Evolutionary conservation across 2,329 filamentous ascomycete species (phyloP), one percentile per base, ranked within the genome.

Genomic region (Pseudohalonectria lignicola): DNA sequence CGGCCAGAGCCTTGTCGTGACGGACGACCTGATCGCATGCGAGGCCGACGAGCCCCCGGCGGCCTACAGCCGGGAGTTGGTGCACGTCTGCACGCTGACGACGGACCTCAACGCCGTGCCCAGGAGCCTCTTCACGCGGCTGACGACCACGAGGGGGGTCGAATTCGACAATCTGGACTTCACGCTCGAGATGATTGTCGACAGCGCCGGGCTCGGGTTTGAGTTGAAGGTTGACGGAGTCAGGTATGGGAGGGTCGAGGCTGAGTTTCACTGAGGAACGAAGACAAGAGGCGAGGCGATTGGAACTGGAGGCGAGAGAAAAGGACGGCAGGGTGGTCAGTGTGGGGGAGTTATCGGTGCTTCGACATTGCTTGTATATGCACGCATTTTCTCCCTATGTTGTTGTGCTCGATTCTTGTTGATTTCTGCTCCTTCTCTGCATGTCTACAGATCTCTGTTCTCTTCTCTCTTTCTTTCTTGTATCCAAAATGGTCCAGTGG

Each of bases 141-240:
- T 90, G 44, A 87, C 82, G 13, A 88, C 84, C 11, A 88, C 83
- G 3, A 70, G 82, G 39, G 83, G 83, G 1, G 77, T 86, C 5
- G 83, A 86, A 57, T 90, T 88, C 58, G 80, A 86, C 48, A 87
- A 86, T 45, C 62, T 90, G 21, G 82, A 88, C 52, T 88, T 88
- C 43, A 85, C 82, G 10, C 71, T 88, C 5, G 82, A 87, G 61
- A 86, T 90, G 82, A 79, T 80, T 47, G 82, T 88, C 31, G 79
- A 86, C 52, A 85, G 79, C 49, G 83, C 83, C 0, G 80, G 82
- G 2, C 49, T 88, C 41, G 75, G 80, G 3, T 88, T 88, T 56
- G 82, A 88, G 59, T 59, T 88, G 38, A 82, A 83, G 59, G 82
- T 88, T 11, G 82, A 87, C 51, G 82, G 82, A 0, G 76, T 84